These are phyloP conservation scores for Trichoderma cornu-damae DNA, from an alignment of 2,329 filamentous ascomycete species.

Conservation along the genomic window DNA sequence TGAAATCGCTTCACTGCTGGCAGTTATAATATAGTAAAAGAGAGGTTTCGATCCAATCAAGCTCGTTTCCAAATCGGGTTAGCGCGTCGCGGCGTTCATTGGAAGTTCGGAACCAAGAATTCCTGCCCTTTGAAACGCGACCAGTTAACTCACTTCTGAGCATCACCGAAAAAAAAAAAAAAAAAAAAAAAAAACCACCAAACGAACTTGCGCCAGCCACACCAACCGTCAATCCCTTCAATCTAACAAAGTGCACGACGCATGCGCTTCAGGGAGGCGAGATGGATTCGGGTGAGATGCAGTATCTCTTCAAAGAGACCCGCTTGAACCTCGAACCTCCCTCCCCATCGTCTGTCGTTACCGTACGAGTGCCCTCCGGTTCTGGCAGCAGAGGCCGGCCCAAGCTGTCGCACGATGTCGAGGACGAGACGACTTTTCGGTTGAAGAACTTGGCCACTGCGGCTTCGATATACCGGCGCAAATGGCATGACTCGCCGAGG, in stretches of 20 bases:
- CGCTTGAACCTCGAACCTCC: conserved; percentile 74
- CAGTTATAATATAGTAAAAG: no score
- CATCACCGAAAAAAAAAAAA: conserved; percentile 9
- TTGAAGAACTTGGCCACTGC: conserved; percentile 68
- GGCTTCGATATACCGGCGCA: conserved; percentile 79
- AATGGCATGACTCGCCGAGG: conserved; percentile 68
- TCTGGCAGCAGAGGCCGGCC: conserved; percentile 42
- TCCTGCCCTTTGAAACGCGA: conserved; percentile 34
- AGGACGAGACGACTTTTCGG: conserved; percentile 71
- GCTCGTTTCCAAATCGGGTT: conserved; percentile 35
- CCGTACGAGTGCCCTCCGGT: conserved; percentile 60
- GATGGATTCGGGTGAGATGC: conserved; percentile 60
- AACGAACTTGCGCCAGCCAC: conserved; percentile 27
- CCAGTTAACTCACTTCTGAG: conserved; percentile 21
- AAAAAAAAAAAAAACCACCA: conserved; percentile 7
- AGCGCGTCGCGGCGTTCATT: conserved; percentile 31
- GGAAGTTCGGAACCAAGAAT: conserved; percentile 29
- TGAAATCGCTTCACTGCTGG: no score
- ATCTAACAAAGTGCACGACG: conserved; percentile 18
- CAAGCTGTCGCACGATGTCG: conserved; percentile 38
- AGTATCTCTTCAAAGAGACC: conserved; percentile 78
- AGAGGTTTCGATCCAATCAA: no score
- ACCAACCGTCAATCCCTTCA: conserved; percentile 19
- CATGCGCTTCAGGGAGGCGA: conserved; percentile 53
- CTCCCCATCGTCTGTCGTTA: conserved; percentile 62